Percentiles rank a stretch among this genome's conserved stretches.
These are phyloP conservation scores for Phytopythium oedochilum DNA, from an alignment of 352 stramenopile genomes.

Conservation along the genomic window DNA sequence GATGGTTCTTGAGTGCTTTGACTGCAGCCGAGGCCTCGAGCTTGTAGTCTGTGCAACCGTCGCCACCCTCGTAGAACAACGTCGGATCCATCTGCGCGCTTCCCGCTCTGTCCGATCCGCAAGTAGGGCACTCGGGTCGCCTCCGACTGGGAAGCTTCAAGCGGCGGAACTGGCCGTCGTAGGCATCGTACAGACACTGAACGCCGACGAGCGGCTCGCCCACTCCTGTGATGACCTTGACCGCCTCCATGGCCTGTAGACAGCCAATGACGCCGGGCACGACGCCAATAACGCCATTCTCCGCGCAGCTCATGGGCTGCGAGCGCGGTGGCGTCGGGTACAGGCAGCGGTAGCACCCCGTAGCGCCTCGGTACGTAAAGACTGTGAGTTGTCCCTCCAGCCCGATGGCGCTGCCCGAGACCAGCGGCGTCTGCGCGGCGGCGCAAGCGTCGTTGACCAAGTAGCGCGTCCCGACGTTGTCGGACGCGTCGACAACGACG, in stretches of 20 bases:
- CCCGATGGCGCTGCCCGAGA: slow-evolving; percentile 94
- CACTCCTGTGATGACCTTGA: slow-evolving; percentile 88
- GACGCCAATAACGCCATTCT: slow-evolving; percentile 96
- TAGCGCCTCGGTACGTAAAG: slow-evolving; percentile 70
- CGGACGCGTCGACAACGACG: slow-evolving; percentile 93
- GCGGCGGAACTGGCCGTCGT: slow-evolving; percentile 61
- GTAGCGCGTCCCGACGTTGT: slow-evolving; percentile 96
- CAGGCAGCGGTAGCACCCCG: slow-evolving; percentile 95
- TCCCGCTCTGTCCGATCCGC: slow-evolving; percentile 1
- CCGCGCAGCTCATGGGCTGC: slow-evolving; percentile 83
- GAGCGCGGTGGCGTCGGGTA: slow-evolving; percentile 85
- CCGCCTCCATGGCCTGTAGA: slow-evolving; percentile 90
- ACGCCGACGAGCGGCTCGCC: slow-evolving; percentile 50
- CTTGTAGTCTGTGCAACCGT: slow-evolving; percentile 8
- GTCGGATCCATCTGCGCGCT: slow-evolving; percentile 4
- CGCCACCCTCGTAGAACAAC: slow-evolving; percentile 13
- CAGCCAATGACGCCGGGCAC: slow-evolving; percentile 93
- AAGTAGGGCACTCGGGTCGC: slow-evolving; percentile 36
- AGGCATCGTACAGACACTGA: slow-evolving; percentile 80
- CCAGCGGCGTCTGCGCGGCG: slow-evolving; percentile 70
- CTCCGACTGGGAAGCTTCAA: slow-evolving; percentile 45
- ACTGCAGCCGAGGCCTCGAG: slow-evolving; percentile 5
- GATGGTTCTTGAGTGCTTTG: slow-evolving; percentile 1
- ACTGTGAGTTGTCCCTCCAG: slow-evolving; percentile 96
- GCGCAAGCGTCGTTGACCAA: slow-evolving; percentile 95